Evolutionary conservation across 306 rosid genomes (phyloP), one percentile per base, ranked within the genome.

Genomic region (Mimosa pudica): DNA sequence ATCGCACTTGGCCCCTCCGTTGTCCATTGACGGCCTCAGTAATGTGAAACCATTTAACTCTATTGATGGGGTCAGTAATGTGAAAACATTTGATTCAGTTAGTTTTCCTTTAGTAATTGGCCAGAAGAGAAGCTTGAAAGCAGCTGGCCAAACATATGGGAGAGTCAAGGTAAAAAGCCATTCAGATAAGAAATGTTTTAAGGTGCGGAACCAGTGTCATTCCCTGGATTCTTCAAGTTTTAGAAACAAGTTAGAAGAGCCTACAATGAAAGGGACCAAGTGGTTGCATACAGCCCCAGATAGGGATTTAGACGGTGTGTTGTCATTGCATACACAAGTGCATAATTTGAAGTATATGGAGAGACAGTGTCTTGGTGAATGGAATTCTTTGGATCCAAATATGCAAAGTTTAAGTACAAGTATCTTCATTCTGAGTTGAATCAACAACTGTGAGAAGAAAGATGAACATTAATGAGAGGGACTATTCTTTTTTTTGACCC

Each of bases 271-370:
- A 17, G 54, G 79, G 5, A 30, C 63, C 60, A 5, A 55, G 72
- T 89, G 93, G 97, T 77, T 89, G 86, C 88, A 84, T 82, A 70
- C 73, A 77, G 84, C 87, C 74, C 93, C 95, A 1, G 93, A 80
- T 75, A 84, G 78, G 67, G 89, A 80, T 76, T 58, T 83, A 57
- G 90, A 85, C 72, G 72, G 81, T 60, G 41, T 95, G 60, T 82
- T 95, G 90, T 95, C 98, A 60, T 85, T 93, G 87, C 92, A 95
- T 62, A 77, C 90, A 58, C 85, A 91, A 42, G 64, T 86, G 82
- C 74, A 73, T 76, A 73, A 83, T 80, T 86, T 82, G 82, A 87
- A 68, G 57, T 87, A 24, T 71, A 64, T 79, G 80, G 82, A 81
- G 79, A 81, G 74, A 36, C 52, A 13, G 18, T 61, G 81, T 55